phyloP scores from a whole-genome alignment of 225 moss, liverwort and hornwort genomes.

The Pleurozium schreberi region DNA sequence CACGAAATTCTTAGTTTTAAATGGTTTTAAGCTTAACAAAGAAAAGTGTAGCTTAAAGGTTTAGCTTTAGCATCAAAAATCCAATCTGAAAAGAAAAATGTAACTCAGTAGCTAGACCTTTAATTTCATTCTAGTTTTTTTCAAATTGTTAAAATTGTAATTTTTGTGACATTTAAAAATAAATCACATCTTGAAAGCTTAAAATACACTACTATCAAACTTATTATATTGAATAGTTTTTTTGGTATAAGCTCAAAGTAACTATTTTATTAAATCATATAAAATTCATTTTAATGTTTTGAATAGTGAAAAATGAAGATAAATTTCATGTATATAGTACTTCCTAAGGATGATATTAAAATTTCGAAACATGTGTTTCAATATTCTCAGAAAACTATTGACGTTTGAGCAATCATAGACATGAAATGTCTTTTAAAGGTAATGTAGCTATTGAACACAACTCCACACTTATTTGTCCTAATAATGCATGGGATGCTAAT shows the following conservation, averaged over 20 bases:
- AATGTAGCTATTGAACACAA: accelerated
- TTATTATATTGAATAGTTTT: background rate
- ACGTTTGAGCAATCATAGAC: background rate
- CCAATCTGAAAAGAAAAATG: no score
- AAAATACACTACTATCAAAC: background rate
- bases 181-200: background rate
- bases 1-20: background rate
- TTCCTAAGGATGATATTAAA: background rate
- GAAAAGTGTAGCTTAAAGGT: background rate
- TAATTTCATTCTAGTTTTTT: background rate
- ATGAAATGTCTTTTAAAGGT: background rate
- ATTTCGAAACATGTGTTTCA: accelerated
- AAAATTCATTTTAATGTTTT: background rate
- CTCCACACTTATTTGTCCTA: background rate
- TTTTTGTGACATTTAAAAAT: background rate
- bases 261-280: background rate
- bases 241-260: accelerated
- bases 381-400: background rate
- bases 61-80: no score
- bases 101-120: no score
- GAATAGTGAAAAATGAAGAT: background rate
- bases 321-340: background rate
- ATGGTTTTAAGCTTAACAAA: background rate
- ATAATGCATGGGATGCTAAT: background rate
- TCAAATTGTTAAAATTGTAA: background rate